Base-by-base conservation (phyloP, 495 filamentous ascomycete species). In the Penicillium psychrofluorescens region DNA sequence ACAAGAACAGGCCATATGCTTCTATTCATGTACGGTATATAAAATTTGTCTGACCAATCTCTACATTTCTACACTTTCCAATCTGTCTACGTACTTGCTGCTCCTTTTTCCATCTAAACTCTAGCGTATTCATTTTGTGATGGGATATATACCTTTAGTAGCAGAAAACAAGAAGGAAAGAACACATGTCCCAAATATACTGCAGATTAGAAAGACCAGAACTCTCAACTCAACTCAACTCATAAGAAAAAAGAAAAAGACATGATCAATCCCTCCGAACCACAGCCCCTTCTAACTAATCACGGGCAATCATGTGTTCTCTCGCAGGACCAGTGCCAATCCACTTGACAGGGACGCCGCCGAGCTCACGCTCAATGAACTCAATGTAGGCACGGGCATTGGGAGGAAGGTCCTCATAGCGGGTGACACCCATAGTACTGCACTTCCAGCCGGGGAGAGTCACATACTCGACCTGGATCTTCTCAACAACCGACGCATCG, bases 391-490 rank as follows among this genome's bases (percentile, higher is more conserved):
- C 75, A 44, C 72, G 75, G 28, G 90, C 88, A 50, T 88, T 79
- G 48, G 65, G 60, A n/a, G 90, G 90, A 29, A 95, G 65, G 33
- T 86, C 78, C 40, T 81, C 77, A 59, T 74, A 85, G 12, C 62
- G 70, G 48, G 68, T 76, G 32, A 66, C 61, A 15, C 75, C 77
- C 41, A 83, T 85, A 9, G 83, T 94, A 29, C 76, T 74, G 46
- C 60, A 72, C 52, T 86, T 75, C 90, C 90, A 95, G 34, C 90
- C 89, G 15, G 80, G 76, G 44, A 95, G 63, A 38, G 80, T 86
- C 48, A 81, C 72, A 63, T 95, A 95, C 32, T 80, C 71, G 61
- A 57, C 81, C 72, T 53, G 56, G 54, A 58, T 78, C 71, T 50
- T 74, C 54, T 74, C 72, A n/a, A 86, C 61, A 8, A 76, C 59